These are phyloP conservation scores for Tephrocybe sp. DNA, from an alignment of 768 basidiomycete species.

Conservation along the genomic window DNA sequence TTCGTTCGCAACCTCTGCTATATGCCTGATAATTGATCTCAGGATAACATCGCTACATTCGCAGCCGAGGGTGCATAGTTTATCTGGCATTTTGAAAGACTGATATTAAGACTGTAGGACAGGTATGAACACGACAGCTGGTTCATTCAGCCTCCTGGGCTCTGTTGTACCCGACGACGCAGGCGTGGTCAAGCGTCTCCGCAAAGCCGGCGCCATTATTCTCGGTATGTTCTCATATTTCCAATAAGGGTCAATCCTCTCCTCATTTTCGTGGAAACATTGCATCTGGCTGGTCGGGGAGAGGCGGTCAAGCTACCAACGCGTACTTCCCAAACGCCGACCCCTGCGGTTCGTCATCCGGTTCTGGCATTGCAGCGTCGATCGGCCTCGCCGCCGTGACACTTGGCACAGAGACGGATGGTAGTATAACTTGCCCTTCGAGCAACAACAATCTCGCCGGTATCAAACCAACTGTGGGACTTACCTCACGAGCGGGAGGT, in stretches of 20 bases:
- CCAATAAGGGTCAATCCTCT: background rate
- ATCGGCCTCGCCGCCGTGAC: constrained; percentile 51
- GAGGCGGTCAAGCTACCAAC: constrained; percentile 50
- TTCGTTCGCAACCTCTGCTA: background rate
- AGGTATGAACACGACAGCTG: constrained; percentile 49
- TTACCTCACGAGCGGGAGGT: constrained; percentile 63
- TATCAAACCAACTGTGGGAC: constrained; percentile 59
- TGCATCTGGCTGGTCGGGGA: constrained; percentile 54
- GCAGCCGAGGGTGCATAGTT: constrained; percentile 41
- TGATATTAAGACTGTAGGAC: background rate
- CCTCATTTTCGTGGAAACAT: constrained; percentile 7
- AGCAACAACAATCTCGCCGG: constrained; percentile 56
- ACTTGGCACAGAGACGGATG: too few species aligned
- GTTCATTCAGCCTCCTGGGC: constrained; percentile 41
- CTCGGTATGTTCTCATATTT: constrained; percentile 29
- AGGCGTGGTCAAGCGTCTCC: constrained; percentile 41
- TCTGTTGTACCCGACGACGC: constrained; percentile 47
- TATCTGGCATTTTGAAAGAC: background rate
- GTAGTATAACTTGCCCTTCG: constrained; percentile 53
- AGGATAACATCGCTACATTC: constrained; percentile 50
- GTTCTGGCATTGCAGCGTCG: constrained; percentile 53
- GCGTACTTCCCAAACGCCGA: constrained; percentile 52
- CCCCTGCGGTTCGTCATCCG: constrained; percentile 60
- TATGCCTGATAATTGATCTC: background rate
- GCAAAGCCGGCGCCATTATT: constrained; percentile 44